Conservation (phyloP, 208 protist genomes). For the Novymonas esmeraldas region DNA sequence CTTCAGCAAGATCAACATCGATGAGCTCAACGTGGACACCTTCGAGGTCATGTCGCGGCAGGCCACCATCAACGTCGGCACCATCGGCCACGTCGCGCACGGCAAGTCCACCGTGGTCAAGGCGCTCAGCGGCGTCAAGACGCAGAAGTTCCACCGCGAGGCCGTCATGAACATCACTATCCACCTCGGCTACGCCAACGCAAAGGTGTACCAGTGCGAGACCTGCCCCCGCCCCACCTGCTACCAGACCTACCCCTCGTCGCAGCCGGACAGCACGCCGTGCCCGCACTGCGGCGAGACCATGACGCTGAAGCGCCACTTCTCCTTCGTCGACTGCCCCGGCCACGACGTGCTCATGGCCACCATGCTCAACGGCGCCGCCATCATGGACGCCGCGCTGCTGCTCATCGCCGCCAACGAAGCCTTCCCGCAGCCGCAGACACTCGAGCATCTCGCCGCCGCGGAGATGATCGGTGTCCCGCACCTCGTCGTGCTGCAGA, state of each 20-base stretch:
- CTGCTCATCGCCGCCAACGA: slow-evolving; percentile 99
- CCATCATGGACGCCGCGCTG: slow-evolving; percentile 99
- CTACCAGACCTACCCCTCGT: slow-evolving; percentile 92
- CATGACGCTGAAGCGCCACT: slow-evolving; percentile 92
- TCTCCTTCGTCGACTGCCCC: slow-evolving; percentile 99
- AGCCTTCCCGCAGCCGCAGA: slow-evolving; percentile 97
- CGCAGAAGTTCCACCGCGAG: slow-evolving; percentile 99
- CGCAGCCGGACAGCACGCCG: slow-evolving; percentile 88
- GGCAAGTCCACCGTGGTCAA: slow-evolving; percentile 99
- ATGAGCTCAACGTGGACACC: slow-evolving; percentile 93
- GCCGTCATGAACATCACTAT: slow-evolving; percentile 99
- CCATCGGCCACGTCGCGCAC: slow-evolving; percentile 99
- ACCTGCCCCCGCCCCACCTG: slow-evolving; percentile 92
- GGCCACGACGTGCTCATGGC: slow-evolving; percentile 99
- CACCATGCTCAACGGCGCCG: slow-evolving; percentile 99
- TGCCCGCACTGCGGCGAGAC: slow-evolving; percentile 69
- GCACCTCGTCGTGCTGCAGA: slow-evolving; percentile 99
- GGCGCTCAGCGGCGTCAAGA: slow-evolving; percentile 99
- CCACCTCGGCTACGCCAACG: slow-evolving; percentile 99
- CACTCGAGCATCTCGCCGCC: slow-evolving; percentile 96
- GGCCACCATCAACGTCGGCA: slow-evolving; percentile 99
- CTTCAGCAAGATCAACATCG: slow-evolving; percentile 65
- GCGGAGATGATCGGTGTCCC: slow-evolving; percentile 99
- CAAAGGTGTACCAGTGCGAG: slow-evolving; percentile 96
- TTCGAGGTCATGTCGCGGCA: slow-evolving; percentile 99